These are phyloP conservation scores for Epichloe glyceriae DNA, from an alignment of 2,329 filamentous ascomycete species.

Conservation along the genomic window DNA sequence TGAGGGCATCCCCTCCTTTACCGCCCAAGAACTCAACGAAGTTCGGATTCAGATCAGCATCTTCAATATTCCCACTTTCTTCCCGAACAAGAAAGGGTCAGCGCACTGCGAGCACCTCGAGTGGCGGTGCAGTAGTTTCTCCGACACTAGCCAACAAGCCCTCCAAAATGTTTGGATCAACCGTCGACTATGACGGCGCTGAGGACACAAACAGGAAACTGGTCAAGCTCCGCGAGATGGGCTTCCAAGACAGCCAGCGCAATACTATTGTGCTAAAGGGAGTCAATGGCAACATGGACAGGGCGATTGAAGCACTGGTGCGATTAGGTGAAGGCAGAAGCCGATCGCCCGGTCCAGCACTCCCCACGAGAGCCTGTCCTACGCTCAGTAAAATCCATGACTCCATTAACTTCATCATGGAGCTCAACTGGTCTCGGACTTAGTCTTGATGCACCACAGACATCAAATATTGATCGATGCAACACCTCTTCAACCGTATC, in stretches of 20 bases:
- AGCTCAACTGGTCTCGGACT: slow-evolving; percentile 17
- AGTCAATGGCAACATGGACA: slow-evolving; percentile 73
- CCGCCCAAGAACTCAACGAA: slow-evolving; percentile 54
- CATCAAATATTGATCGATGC: slow-evolving; percentile 18
- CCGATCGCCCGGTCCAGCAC: slow-evolving; percentile 21
- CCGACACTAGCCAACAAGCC: slow-evolving; percentile 45
- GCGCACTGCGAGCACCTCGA: slow-evolving; percentile 17
- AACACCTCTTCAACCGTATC: slow-evolving; percentile 34
- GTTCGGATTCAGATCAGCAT: slow-evolving; percentile 43
- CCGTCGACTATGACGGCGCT: slow-evolving; percentile 38
- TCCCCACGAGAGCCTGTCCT: slow-evolving; percentile 34
- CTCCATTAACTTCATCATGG: slow-evolving; percentile 33
- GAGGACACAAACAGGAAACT: slow-evolving; percentile 66
- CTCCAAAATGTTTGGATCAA: slow-evolving; percentile 57
- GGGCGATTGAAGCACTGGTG: slow-evolving; percentile 72
- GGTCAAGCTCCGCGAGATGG: slow-evolving; percentile 72
- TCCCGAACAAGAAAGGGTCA: slow-evolving; percentile 46
- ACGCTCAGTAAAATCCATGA: slow-evolving; percentile 39
- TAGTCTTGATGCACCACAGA: slow-evolving; percentile 20
- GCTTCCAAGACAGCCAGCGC: slow-evolving; percentile 70
- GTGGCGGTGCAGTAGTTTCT: slow-evolving; percentile 14
- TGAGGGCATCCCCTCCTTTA: slow-evolving; percentile 45
- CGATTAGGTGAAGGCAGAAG: slow-evolving; percentile 62
- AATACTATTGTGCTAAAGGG: slow-evolving; percentile 74
- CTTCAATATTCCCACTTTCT: slow-evolving; percentile 55